Conservation (phyloP, 2,329 filamentous ascomycete genomes). For the Penicillium capsulatum region DNA sequence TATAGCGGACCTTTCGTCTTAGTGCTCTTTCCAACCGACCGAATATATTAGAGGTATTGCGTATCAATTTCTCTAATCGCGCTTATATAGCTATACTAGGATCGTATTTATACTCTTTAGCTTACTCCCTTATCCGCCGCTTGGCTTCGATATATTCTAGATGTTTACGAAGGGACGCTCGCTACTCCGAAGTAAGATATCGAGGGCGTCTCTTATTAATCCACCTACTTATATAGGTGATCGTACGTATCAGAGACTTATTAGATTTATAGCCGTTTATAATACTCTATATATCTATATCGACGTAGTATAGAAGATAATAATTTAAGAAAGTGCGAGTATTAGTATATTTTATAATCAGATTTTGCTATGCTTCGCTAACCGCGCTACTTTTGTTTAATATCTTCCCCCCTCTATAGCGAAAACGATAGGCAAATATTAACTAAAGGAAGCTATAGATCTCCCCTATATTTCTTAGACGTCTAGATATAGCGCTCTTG, state of each 20-base stretch:
- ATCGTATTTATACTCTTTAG: not conserved
- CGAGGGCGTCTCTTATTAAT: slow-evolving; percentile 10
- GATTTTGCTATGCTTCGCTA: slow-evolving; percentile 29
- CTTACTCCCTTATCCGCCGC: not conserved
- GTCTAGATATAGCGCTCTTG: slow-evolving; percentile 2
- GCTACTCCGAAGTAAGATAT: slow-evolving; percentile 3
- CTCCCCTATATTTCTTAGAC: slow-evolving; percentile 8
- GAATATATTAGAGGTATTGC: not conserved
- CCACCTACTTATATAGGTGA: slow-evolving; percentile 13
- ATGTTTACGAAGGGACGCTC: not conserved
- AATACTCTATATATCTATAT: slow-evolving; percentile 12
- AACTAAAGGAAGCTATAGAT: slow-evolving; percentile 9
- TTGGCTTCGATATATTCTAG: not conserved
- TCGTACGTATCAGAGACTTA: slow-evolving; percentile 6
- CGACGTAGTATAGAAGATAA: slow-evolving; percentile 15
- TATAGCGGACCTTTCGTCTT: not conserved
- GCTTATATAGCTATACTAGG: not conserved
- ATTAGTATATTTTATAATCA: slow-evolving; percentile 28
- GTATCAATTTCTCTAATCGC: not conserved
- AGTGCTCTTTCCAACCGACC: not conserved
- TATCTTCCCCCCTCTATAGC: slow-evolving; percentile 12
- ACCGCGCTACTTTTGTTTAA: slow-evolving; percentile 13
- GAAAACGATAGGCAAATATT: slow-evolving; percentile 5
- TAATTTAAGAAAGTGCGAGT: slow-evolving; percentile 18
- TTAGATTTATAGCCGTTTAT: slow-evolving; percentile 11